A percentile compares a stretch with the other conserved stretches of the same genome.
Conservation (phyloP, 2,329 filamentous ascomycete species). For the Exophiala lecanii-corni region DNA sequence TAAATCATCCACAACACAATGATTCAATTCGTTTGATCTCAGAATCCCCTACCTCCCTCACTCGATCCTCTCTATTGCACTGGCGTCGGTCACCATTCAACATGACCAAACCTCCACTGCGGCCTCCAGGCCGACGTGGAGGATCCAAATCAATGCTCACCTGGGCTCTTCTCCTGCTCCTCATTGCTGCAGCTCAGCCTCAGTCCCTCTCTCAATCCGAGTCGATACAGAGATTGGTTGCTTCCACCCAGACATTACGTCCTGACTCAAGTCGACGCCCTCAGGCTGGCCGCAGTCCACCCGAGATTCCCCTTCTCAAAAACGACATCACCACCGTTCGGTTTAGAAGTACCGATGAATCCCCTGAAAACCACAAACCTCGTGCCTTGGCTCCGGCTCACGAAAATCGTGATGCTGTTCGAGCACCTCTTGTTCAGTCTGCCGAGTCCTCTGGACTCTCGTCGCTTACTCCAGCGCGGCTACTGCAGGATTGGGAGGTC, state of each 20-base stretch:
- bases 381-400: constrained; percentile 86
- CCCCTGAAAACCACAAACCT: constrained; percentile 21
- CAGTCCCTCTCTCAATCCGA: constrained; percentile 15
- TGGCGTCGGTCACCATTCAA: constrained; percentile 5
- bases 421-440: constrained; percentile 80
- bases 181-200: constrained; percentile 19
- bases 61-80: not conserved
- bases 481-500: constrained; percentile 98
- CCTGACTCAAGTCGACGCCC: constrained; percentile 17
- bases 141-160: constrained; percentile 23
- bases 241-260: constrained; percentile 17
- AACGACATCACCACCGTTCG: constrained; percentile 25
- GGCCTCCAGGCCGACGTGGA: constrained; percentile 24
- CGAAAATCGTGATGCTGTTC: constrained; percentile 64
- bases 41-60: not conserved
- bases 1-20: not conserved
- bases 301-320: constrained; percentile 27
- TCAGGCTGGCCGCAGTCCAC: constrained; percentile 27
- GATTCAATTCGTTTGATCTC: not conserved
- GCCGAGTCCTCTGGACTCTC: constrained; percentile 62
- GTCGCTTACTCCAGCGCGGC: constrained; percentile 91
- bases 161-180: constrained; percentile 23
- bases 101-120: constrained; percentile 26
- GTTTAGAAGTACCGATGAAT: constrained; percentile 26
- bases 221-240: constrained; percentile 18